Evolutionary conservation across 1,284 basidiomycete genomes (phyloP), one percentile per base, ranked within the genome.

Genomic region (Coriolopsis trogii): DNA sequence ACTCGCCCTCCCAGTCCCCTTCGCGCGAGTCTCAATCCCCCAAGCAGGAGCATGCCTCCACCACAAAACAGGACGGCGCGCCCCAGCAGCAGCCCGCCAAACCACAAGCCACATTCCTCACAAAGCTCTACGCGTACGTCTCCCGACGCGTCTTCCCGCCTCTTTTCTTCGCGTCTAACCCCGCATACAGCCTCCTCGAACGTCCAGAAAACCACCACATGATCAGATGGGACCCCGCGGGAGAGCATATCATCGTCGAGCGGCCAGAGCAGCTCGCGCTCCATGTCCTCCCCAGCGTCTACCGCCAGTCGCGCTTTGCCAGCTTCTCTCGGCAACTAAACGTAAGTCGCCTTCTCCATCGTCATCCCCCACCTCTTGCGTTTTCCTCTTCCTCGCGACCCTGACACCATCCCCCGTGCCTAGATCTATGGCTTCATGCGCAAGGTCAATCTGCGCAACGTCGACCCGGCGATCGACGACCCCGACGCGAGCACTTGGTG

Each of bases 351-450:
- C 63, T 64, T 65, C 70, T 60, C 33, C 63, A 57, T 45, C 16
- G 26, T 40, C 45, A 59, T 38, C 46, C 40, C 49, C 51, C 51
- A 42, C 44, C 37, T 49, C 41, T 46, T 53, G 57, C 24, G 15
- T 44, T 34, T 26, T 48, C 36, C 39, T 52, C 60, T 64, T 63
- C 61, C 63, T 61, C 24, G 33, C 54, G 67, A 42, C 70, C 69
- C 56, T 71, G 69, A 58, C 66, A 53, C 63, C 61, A 51, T 52
- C 47, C 45, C 30, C 28, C 31, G 38, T 46, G 49, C 51, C 60
- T 59, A 54, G 92, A 95, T 95, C 72, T 95, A 95, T 75, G 93
- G 92, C 59, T 95, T 93, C 77, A 94, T 94, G 90, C 90, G 92
- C 71, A 94, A 94, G 71, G 89, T 94, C 66, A 92, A 92, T 75